Base-by-base conservation (phyloP, 495 filamentous ascomycete species). In the Usnea hakonensis region DNA sequence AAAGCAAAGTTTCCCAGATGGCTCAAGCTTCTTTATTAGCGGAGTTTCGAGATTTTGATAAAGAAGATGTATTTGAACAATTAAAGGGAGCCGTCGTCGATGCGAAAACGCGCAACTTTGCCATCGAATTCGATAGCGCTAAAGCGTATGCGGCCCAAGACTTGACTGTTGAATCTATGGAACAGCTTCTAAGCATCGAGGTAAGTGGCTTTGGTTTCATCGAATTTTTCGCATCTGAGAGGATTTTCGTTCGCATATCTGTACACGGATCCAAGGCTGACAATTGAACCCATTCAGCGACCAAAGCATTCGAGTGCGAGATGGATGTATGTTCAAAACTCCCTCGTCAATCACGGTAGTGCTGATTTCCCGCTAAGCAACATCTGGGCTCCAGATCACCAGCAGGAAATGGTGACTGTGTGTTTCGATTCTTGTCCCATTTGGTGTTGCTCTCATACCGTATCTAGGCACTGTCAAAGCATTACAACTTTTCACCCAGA, bases 401-500 rank as follows among this genome's bases (percentile, higher is more conserved):
- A 91, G 63, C 76, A 72, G 40, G 75, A 80, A 0, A 67, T 78
- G 1, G 78, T 90, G 38, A 75, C 73, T 55, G 79, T 80, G 41
- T 7, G 67, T 59, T 26, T 16, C 19, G 38, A 71, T 14, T 26
- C 13, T 32, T 6, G 37, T 17, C 37, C 13, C 32, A 13, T 48
- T 19, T 53, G 23, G 30, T 32, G 21, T 30, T 1, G 9, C 17
- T 53, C 40, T 60, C 35, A 54, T 38, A 2, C 23, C 21, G 7
- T 41, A 40, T 19, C 37, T 43, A 78, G 69, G 55, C 71, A 16
- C 71, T 88, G 36, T 78, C 83, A 23, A 70, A 74, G 26, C 74
- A 80, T 43, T 92, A 90, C 68, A 82, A 81, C 26, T 84, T 91
- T 58, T 89, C 87, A 0, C 82, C 83, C 17, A 79, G 88, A 63